A percentile compares a stretch with the other conserved stretches of the same genome.
These are phyloP conservation scores for Diaporthe destruens DNA, from an alignment of 2,329 filamentous ascomycete genomes.

Conservation along the genomic window DNA sequence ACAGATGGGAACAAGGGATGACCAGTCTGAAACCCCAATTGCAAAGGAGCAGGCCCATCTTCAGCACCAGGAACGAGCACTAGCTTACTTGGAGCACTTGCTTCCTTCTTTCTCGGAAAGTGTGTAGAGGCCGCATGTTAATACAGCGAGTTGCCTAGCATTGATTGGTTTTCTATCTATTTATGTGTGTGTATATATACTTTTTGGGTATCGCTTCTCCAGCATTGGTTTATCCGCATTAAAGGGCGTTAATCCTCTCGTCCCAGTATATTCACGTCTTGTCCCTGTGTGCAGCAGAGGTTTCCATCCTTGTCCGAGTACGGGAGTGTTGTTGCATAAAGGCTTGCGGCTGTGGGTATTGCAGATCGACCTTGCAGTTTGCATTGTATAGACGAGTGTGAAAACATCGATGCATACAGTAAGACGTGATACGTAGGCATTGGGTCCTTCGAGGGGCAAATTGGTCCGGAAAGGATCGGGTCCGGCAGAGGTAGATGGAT, in stretches of 20 bases:
- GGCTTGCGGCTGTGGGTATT: background rate
- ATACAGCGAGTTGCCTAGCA: background rate
- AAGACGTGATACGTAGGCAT: background rate
- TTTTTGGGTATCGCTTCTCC: background rate
- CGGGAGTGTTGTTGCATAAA: background rate
- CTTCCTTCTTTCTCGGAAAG: background rate
- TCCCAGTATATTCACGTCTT: background rate
- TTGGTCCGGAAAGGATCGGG: conserved; percentile 28
- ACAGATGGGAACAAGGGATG: no score
- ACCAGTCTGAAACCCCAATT: no score
- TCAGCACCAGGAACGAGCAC: background rate
- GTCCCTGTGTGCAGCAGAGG: background rate
- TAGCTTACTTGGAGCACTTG: background rate
- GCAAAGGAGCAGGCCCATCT: no score
- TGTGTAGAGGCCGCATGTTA: background rate
- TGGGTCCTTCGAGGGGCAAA: conserved; percentile 15
- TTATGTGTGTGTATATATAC: background rate
- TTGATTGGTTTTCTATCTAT: conserved; percentile 1
- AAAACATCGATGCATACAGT: conserved; percentile 15
- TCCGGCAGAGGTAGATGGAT: conserved; percentile 11
- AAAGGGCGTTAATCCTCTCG: background rate
- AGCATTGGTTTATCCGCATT: background rate
- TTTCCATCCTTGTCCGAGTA: background rate
- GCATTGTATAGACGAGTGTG: conserved; percentile 14
- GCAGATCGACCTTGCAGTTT: conserved; percentile 14